Evolutionary conservation across 1,284 basidiomycete species (phyloP).

Genomic region (Ceratobasidium theobromae): DNA sequence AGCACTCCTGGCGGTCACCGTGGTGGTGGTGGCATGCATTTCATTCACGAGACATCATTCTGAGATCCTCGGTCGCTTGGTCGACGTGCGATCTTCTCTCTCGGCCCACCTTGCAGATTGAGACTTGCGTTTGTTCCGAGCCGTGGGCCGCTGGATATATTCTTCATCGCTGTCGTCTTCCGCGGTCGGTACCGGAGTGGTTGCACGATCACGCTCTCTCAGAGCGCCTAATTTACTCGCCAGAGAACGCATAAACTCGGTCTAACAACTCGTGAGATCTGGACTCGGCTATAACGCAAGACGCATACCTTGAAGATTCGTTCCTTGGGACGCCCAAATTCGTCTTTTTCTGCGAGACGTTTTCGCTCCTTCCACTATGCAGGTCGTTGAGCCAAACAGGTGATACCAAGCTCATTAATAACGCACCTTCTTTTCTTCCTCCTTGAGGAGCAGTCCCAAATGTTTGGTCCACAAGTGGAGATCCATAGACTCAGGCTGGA

Average conservation of each 20-base stretch:
- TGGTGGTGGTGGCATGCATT: background rate
- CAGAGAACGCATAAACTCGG: slow-evolving; percentile 26
- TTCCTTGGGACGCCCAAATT: slow-evolving; percentile 20
- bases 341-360: slow-evolving; percentile 14
- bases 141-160: slow-evolving; percentile 12
- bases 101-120: slow-evolving; percentile 8
- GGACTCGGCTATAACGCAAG: background rate
- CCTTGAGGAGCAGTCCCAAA: slow-evolving; percentile 29
- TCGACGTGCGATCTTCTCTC: slow-evolving; percentile 13
- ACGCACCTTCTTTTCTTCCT: slow-evolving; percentile 31
- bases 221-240: slow-evolving; percentile 4
- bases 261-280: background rate
- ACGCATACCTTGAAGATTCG: slow-evolving; percentile 18
- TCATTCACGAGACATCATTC: slow-evolving; percentile 2
- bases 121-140: slow-evolving; percentile 8
- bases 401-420: slow-evolving; percentile 2
- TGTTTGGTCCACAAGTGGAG: slow-evolving; percentile 29
- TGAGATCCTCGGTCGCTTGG: slow-evolving; percentile 8
- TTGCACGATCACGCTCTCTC: slow-evolving; percentile 21
- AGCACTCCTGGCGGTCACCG: slow-evolving; percentile 15
- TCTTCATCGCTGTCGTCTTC: slow-evolving; percentile 30
- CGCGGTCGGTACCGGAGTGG: slow-evolving; percentile 2
- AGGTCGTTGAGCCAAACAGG: slow-evolving; percentile 7
- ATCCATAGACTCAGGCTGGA: slow-evolving; percentile 21
- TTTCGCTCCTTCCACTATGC: slow-evolving; percentile 29